Evolutionary conservation across 495 filamentous ascomycete genomes (phyloP), one percentile per base, ranked within the genome.

Genomic region (Arthonia radiata): DNA sequence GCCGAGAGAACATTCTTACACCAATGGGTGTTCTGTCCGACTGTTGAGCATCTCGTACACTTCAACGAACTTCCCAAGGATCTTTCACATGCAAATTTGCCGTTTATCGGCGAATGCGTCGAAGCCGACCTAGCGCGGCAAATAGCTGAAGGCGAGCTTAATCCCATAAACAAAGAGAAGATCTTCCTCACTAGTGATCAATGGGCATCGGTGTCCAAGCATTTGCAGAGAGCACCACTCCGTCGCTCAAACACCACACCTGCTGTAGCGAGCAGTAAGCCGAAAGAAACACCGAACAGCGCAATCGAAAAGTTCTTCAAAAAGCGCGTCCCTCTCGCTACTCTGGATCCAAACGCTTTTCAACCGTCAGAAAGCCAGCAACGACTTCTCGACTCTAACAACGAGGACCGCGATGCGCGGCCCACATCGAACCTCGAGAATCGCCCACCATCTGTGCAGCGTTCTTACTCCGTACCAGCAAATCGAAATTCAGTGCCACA

Each of bases 1-100:
- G 89, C 89, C 0, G 86, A 94, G 42, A 56, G 72, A 30, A 93
- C 89, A 0, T 99, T 99, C 41, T 57, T 89, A 5, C 70, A 94
- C 39, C 83, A 91, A 46, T 69, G 89, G 37, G 89, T 94, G 2
- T 99, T 74, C 42, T 94, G 83, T 39, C 79, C 81, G 0, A 52
- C 61, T 27, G 54, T 57, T 13, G 54, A 67, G 24, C 52, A 63
- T 21, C 45, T 93, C 15, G 71, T 91, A 16, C 67, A 76, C 29
- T 52, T 81, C 30, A 79, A 69, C 5, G 47, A 62, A 9, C 67
- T 61, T 0, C 63, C 64, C 1, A 40, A 54, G 8, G 60, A 61
- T 11, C 34, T 78, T 4, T 57, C 70, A 11, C 43, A 65, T 6
- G 61, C 64, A 6, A 57, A 69, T 2, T 59, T 94, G 45, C 56